Percentiles rank a stretch among this genome's conserved stretches.
Conservation (phyloP, 805 yeast genomes). For the Jamesozyma lodderae region DNA sequence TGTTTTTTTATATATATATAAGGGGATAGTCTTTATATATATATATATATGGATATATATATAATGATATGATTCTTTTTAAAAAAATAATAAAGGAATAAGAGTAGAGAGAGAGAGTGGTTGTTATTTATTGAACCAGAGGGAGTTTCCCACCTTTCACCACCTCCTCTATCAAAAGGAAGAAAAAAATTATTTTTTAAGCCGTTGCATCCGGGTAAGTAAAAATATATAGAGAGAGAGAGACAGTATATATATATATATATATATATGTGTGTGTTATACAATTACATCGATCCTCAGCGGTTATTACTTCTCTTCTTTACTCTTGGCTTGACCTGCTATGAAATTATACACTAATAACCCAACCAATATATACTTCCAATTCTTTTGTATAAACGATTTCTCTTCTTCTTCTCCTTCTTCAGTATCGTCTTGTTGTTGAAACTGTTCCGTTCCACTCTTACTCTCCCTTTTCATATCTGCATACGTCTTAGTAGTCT, state of each 20-base stretch:
- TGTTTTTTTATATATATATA: neutral
- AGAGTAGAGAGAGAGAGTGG: neutral
- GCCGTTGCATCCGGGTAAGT: too few relatives aligned
- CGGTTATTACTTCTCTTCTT: too few relatives aligned
- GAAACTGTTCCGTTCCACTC: conserved; percentile 13
- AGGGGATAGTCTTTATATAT: too few relatives aligned
- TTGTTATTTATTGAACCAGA: too few relatives aligned
- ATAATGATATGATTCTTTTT: neutral
- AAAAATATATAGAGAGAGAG: too few relatives aligned
- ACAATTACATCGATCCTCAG: too few relatives aligned
- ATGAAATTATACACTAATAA: conserved; percentile 17
- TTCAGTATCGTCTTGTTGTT: conserved; percentile 16
- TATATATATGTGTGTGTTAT: too few relatives aligned
- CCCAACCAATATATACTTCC: conserved; percentile 25
- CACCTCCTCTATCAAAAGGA: neutral
- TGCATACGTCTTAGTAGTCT: conserved; percentile 26
- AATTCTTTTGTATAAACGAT: conserved; percentile 25
- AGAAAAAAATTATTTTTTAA: neutral
- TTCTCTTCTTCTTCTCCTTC: conserved; percentile 15
- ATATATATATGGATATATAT: neutral
- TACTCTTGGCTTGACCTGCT: neutral
- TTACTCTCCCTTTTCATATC: conserved; percentile 18
- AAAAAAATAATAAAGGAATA: too few relatives aligned
- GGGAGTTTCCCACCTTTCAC: too few relatives aligned
- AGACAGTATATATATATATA: too few relatives aligned